Base-by-base conservation (phyloP, 129 eudicot species). In the Kitagawia praeruptora region DNA sequence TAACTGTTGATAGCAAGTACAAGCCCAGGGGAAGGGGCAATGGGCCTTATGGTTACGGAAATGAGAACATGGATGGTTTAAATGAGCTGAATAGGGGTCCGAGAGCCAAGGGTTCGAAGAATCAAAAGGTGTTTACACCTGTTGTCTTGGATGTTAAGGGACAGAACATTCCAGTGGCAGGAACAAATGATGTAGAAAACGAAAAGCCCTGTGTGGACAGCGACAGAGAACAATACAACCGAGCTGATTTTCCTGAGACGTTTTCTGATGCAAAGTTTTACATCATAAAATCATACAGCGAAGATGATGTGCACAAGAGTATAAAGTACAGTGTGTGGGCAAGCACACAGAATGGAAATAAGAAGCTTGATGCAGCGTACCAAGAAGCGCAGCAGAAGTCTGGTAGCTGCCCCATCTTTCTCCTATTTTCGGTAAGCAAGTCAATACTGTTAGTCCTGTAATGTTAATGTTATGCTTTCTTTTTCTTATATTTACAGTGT, bases 301-400 rank as follows among this genome's bases (percentile, higher is more conserved):
- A 93, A 79, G 98, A 93, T 77, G 96, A 93, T 86, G 93, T 93
- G 58, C 96, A 93, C 67, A 93, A 93, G 85, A 90, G 98, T 58
- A 85, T 93, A 73, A 93, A 93, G 85, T 90, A 93, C 80, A 88
- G 87, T 79, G 88, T 90, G 28, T 93, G 96, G 96, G 85, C 98
- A 2, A 93, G 96, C 81, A 93, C 98, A 6, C 98, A 91, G 42
- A 90, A 90, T 66, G 98, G 98, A 41, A 93, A 93, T 83, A 90
- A 93, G 85, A 93, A 93, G 83, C 90, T 93, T 15, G 96, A 93
- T 54, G 86, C 90, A 8, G 96, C 96, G 23, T 93, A 90, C 84
- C 87, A 81, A 75, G 96, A 88, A 66, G 96, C 93, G 18, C 91
- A 87, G 45, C 93, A 82, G 92, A 93, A 85, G 49, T 8, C 98